Evolutionary conservation across 78 protist genomes (phyloP).

Genomic region (Thecamonas trahens): DNA sequence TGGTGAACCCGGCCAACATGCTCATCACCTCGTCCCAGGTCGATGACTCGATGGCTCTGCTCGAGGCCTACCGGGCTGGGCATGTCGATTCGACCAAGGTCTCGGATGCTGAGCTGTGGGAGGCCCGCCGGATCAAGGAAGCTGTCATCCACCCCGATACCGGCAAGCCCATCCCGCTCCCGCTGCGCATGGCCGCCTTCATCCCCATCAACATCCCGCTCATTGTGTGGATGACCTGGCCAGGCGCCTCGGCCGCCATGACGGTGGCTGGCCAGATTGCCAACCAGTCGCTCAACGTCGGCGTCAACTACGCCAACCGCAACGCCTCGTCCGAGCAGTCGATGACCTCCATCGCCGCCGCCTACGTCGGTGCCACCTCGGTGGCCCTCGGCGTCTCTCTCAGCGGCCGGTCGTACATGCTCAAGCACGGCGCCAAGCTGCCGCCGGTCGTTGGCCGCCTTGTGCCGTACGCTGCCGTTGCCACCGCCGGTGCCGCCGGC

Average conservation of each 20-base stretch:
- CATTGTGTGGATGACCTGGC: not conserved
- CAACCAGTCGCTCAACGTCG: slow-evolving; percentile 1
- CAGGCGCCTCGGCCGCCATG: not conserved
- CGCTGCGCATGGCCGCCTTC: not conserved
- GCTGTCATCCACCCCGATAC: not conserved
- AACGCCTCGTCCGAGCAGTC: not conserved
- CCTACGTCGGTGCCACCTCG: not conserved
- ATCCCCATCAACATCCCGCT: not conserved
- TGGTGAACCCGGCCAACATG: no score
- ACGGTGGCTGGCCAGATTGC: not conserved
- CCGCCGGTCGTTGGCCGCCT: not conserved
- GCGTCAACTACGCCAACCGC: not conserved
- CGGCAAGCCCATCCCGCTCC: not conserved
- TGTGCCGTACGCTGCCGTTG: not conserved
- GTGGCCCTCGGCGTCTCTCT: not conserved
- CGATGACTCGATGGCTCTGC: no score
- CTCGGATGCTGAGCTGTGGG: no score
- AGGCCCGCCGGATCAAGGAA: not conserved
- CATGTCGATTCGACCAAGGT: no score
- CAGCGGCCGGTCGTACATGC: no score
- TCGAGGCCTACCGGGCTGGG: no score
- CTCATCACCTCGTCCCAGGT: no score
- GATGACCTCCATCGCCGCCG: not conserved
- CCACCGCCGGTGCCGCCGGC: not conserved
- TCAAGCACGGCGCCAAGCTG: not conserved